phyloP scores from a whole-genome alignment of 2,329 filamentous ascomycete genomes.

The Huntiella abstrusa region DNA sequence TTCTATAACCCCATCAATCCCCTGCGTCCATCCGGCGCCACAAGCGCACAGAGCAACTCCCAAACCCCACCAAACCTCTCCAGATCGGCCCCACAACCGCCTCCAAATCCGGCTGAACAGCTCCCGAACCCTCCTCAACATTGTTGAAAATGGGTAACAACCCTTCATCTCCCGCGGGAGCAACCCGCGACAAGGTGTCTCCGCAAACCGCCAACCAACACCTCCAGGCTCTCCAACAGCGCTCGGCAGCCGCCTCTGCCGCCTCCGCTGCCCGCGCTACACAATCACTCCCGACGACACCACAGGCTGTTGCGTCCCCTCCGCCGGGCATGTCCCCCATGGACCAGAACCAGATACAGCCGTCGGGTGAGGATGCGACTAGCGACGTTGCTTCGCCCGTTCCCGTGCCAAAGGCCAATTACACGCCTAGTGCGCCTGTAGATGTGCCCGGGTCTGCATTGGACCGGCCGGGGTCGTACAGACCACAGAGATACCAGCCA shows the following conservation, averaged over 20 bases:
- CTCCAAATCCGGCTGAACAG: neutral
- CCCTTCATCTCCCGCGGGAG: conserved; percentile 1
- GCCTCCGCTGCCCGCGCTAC: conserved; percentile 18
- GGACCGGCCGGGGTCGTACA: conserved; percentile 2
- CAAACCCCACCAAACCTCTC: neutral
- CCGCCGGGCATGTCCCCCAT: neutral
- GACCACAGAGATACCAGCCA: conserved; percentile 7
- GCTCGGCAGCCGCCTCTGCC: conserved; percentile 14
- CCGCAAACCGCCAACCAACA: conserved; percentile 13
- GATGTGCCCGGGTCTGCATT: conserved; percentile 8
- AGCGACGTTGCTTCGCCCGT: conserved; percentile 14
- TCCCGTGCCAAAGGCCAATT: conserved; percentile 12
- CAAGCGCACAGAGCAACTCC: neutral
- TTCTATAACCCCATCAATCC: too few species aligned
- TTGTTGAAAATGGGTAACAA: conserved; percentile 5
- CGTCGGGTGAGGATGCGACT: conserved; percentile 34
- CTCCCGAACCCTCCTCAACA: neutral
- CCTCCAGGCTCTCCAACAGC: conserved; percentile 9
- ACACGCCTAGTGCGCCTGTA: conserved; percentile 5
- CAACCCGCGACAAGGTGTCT: conserved; percentile 5
- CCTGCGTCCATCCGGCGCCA: neutral
- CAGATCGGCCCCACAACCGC: neutral
- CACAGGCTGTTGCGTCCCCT: conserved; percentile 38
- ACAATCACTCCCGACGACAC: conserved; percentile 27
- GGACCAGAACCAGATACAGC: conserved; percentile 42